phyloP scores from a whole-genome alignment of 192 early-diverging fungal species.

The Backusella tuberculispora region DNA sequence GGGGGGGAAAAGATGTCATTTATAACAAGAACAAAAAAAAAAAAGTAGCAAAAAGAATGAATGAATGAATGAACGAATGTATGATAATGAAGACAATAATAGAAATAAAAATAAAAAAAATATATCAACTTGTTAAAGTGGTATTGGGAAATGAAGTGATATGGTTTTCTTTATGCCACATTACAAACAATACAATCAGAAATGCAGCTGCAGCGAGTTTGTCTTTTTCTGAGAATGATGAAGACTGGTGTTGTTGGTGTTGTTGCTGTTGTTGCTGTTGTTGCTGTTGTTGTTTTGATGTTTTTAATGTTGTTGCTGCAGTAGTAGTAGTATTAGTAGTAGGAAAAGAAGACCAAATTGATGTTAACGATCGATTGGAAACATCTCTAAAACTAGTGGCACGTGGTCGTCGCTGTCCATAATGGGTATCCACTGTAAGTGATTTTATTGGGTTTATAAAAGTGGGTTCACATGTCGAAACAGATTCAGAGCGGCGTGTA shows the following conservation, averaged over 20 bases:
- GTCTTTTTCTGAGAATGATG: background rate
- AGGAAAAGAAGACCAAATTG: background rate
- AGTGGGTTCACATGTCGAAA: background rate
- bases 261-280: background rate
- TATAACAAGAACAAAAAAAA: background rate
- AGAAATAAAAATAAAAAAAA: background rate
- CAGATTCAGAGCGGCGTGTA: slow-evolving; percentile 15
- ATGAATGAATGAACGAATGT: background rate
- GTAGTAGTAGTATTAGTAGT: background rate
- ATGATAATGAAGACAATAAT: background rate
- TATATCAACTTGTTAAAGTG: background rate
- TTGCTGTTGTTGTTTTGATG: background rate
- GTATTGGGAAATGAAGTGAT: background rate
- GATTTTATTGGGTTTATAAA: background rate
- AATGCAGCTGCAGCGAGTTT: background rate
- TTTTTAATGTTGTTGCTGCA: background rate
- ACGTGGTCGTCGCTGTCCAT: slow-evolving; percentile 15
- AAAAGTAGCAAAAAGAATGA: too few species aligned
- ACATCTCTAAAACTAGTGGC: slow-evolving; percentile 22
- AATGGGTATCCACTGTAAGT: background rate
- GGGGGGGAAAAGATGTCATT: background rate
- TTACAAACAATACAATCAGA: background rate
- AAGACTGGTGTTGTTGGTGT: background rate
- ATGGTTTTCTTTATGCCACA: background rate
- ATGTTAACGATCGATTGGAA: background rate